Conservation (phyloP, 2,329 filamentous ascomycete genomes). For the Exophiala lecanii-corni region DNA sequence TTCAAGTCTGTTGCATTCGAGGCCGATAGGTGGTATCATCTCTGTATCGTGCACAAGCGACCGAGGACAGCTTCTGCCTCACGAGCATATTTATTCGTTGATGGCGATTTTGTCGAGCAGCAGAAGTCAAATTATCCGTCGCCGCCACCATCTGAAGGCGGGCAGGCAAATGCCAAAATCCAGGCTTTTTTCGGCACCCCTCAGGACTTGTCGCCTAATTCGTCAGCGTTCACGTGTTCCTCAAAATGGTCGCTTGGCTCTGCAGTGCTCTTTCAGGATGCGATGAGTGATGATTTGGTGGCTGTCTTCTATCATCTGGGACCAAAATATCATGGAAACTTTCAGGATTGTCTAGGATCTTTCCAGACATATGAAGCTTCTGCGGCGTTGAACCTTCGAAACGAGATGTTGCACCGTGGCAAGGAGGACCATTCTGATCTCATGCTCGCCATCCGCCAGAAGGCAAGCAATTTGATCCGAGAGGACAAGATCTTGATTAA, state of each 20-base stretch:
- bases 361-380: constrained; percentile 96
- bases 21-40: constrained; percentile 82
- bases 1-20: constrained; percentile 81
- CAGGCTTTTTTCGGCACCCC: constrained; percentile 94
- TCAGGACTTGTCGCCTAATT: constrained; percentile 68
- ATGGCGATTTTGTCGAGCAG: constrained; percentile 92
- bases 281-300: constrained; percentile 83
- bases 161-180: constrained; percentile 55
- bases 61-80: constrained; percentile 70
- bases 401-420: constrained; percentile 82
- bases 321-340: constrained; percentile 88
- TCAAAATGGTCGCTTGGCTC: constrained; percentile 88
- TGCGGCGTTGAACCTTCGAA: constrained; percentile 81
- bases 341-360: constrained; percentile 90
- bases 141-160: constrained; percentile 59
- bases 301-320: constrained; percentile 88
- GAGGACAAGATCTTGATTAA: constrained; percentile 80
- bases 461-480: constrained; percentile 74
- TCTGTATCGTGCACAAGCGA: constrained; percentile 79
- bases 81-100: constrained; percentile 81
- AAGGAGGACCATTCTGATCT: constrained; percentile 92
- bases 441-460: constrained; percentile 76
- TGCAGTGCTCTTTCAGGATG: constrained; percentile 82
- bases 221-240: constrained; percentile 67
- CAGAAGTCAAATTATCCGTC: constrained; percentile 82